phyloP scores from a whole-genome alignment of 2,329 filamentous ascomycete species.

The Teratosphaeria destructans region DNA sequence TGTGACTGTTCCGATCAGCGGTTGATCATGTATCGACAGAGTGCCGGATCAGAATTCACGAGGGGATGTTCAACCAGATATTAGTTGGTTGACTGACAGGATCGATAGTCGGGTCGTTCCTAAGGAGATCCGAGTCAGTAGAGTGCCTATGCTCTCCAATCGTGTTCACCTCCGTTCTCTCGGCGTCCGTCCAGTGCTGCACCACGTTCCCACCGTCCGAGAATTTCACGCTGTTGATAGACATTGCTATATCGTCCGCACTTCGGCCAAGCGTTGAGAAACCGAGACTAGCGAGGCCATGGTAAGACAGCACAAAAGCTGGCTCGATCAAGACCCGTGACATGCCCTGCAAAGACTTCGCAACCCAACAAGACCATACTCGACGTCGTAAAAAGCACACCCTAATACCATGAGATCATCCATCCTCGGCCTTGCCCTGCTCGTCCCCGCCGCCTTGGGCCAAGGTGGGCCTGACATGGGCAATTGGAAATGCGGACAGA shows the following conservation, averaged over 20 bases:
- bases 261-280: background rate
- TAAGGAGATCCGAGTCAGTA: too few relatives aligned
- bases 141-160: background rate
- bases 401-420: background rate
- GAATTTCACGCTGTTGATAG: background rate
- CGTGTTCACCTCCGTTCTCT: background rate
- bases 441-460: background rate
- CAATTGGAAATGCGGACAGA: background rate
- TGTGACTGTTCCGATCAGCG: too few relatives aligned
- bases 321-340: background rate
- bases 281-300: too few relatives aligned
- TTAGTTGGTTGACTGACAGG: too few relatives aligned
- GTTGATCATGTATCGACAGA: too few relatives aligned
- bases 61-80: too few relatives aligned
- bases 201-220: background rate
- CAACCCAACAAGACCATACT: background rate
- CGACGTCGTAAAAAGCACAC: background rate
- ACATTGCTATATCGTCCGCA: background rate
- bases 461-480: background rate
- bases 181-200: background rate
- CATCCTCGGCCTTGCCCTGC: background rate
- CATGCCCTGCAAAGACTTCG: background rate
- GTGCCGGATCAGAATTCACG: too few relatives aligned
- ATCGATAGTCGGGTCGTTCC: too few relatives aligned
- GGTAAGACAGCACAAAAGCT: background rate